phyloP scores from a whole-genome alignment of 169 alveolate genomes.

The Plasmodium adleri region DNA sequence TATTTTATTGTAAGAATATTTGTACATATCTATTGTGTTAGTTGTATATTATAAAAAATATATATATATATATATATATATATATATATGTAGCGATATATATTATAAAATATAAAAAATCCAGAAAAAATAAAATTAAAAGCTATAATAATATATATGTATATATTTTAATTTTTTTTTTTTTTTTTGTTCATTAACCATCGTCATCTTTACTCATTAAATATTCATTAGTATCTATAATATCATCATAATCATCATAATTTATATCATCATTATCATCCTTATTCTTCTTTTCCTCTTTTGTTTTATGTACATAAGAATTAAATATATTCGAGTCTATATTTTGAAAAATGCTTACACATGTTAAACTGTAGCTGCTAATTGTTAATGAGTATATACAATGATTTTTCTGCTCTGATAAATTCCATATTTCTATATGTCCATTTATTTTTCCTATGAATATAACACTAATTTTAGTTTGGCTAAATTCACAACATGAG shows the following conservation, averaged over 20 bases:
- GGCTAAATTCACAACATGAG: conserved; percentile 75
- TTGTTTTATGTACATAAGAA: not conserved
- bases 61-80: conserved; percentile 17
- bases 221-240: conserved; percentile 73
- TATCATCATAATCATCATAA: conserved; percentile 28
- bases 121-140: not conserved
- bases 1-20: conserved; percentile 59
- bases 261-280: conserved; percentile 3
- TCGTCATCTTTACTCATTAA: conserved; percentile 65
- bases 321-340: conserved; percentile 16
- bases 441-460: conserved; percentile 73
- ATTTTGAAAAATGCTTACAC: conserved; percentile 57
- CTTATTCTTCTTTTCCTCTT: conserved; percentile 25
- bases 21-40: conserved; percentile 30
- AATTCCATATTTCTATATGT: conserved; percentile 77
- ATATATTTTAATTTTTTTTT: not conserved
- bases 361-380: conserved; percentile 69
- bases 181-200: conserved; percentile 39
- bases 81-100: not conserved
- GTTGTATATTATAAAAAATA: conserved; percentile 1
- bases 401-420: conserved; percentile 49
- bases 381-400: conserved; percentile 50
- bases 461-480: conserved; percentile 61
- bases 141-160: not conserved
- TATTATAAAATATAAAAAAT: not conserved